phyloP scores from a whole-genome alignment of 139 green algal species.

The Ettlia oleoabundans region DNA sequence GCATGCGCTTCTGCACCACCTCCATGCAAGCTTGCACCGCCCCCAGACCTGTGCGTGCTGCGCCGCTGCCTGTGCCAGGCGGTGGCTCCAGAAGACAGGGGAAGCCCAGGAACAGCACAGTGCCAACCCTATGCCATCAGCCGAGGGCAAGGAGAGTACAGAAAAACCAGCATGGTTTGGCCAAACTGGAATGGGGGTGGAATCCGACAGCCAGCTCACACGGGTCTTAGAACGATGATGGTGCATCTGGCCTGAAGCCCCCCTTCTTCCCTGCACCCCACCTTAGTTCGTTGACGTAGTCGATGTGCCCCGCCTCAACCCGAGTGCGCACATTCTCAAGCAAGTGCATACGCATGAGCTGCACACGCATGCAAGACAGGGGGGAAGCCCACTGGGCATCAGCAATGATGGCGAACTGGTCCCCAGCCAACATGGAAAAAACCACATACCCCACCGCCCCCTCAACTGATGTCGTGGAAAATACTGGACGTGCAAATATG shows the following conservation, averaged over 20 bases:
- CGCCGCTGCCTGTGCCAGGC: background rate
- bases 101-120: slow-evolving; percentile 91
- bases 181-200: no score
- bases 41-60: slow-evolving; percentile 9
- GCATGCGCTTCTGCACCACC: slow-evolving; percentile 75
- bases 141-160: no score
- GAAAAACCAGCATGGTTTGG: no score
- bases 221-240: no score
- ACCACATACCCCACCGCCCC: background rate
- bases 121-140: slow-evolving; percentile 55
- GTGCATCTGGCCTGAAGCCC: no score
- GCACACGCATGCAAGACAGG: background rate
- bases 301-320: slow-evolving; percentile 75
- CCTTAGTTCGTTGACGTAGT: slow-evolving; percentile 83
- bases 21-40: slow-evolving; percentile 66
- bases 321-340: slow-evolving; percentile 69
- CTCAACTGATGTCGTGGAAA: no score
- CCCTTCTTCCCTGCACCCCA: background rate
- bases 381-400: background rate
- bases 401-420: background rate
- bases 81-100: slow-evolving; percentile 59
- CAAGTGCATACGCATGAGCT: slow-evolving; percentile 79
- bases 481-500: no score
- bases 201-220: no score
- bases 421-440: background rate